Percentiles rank a stretch among this genome's conserved stretches.
Evolutionary conservation across 1,139 yeast species (phyloP).

Genomic region (Hanseniaspora gamundiae): DNA sequence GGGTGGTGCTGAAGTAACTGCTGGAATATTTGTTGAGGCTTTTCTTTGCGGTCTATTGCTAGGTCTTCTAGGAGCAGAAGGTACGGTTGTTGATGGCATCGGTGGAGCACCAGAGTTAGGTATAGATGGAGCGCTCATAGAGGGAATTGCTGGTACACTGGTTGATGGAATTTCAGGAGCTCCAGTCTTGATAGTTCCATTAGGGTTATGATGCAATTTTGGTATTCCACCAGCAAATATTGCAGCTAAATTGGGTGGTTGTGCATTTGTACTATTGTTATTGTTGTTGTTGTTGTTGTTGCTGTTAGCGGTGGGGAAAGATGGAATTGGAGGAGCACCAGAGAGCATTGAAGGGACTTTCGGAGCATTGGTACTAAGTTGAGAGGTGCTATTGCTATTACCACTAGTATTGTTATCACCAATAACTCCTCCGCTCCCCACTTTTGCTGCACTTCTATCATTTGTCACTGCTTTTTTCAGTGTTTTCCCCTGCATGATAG

Average conservation of each 20-base stretch:
- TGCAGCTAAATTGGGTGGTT: constrained; percentile 12
- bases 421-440: constrained; percentile 28
- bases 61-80: constrained; percentile 7
- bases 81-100: constrained; percentile 9
- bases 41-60: constrained; percentile 2
- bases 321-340: constrained; percentile 20
- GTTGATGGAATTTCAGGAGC: constrained; percentile 14
- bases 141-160: constrained; percentile 6
- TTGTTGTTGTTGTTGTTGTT: constrained; percentile 3
- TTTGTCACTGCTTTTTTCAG: constrained; percentile 70
- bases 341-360: too few relatives aligned
- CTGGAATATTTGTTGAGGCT: constrained; percentile 14
- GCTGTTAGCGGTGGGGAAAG: background rate
- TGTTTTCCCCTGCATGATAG: constrained; percentile 66
- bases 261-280: constrained; percentile 14
- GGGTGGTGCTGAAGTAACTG: constrained; percentile 11
- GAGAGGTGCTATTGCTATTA: too few relatives aligned
- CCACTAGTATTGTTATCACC: constrained; percentile 6
- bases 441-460: constrained; percentile 49
- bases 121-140: constrained; percentile 9
- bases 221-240: constrained; percentile 7
- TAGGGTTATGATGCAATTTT: constrained; percentile 12
- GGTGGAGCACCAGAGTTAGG: constrained; percentile 10
- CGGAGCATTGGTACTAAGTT: too few relatives aligned
- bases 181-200: constrained; percentile 12